phyloP scores from a whole-genome alignment of 2,329 filamentous ascomycete species.

The Xylogone sp. region DNA sequence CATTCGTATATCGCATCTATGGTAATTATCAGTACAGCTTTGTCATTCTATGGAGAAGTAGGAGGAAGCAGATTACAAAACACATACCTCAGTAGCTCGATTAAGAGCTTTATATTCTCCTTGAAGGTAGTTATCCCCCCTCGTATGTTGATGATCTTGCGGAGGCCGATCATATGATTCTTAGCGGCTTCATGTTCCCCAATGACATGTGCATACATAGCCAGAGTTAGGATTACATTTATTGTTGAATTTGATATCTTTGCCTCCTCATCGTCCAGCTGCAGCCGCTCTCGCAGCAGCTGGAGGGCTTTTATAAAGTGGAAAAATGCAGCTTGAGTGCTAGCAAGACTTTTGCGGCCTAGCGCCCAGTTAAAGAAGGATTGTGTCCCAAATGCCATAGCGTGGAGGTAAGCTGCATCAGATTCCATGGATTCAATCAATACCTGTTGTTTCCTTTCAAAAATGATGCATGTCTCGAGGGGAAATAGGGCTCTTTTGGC shows the following conservation, averaged over 20 bases:
- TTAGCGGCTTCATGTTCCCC: slow-evolving; percentile 25
- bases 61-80: no score
- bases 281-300: slow-evolving; percentile 30
- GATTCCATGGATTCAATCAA: slow-evolving; percentile 28
- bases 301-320: slow-evolving; percentile 26
- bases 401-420: slow-evolving; percentile 34
- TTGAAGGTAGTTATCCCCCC: slow-evolving; percentile 30
- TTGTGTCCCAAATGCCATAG: slow-evolving; percentile 30
- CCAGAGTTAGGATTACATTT: slow-evolving; percentile 28
- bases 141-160: slow-evolving; percentile 31
- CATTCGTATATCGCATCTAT: slow-evolving; percentile 23
- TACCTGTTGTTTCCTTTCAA: slow-evolving; percentile 18
- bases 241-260: slow-evolving; percentile 29
- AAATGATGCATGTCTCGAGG: slow-evolving; percentile 28
- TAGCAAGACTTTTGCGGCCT: slow-evolving; percentile 3
- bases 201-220: slow-evolving; percentile 24
- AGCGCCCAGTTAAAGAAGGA: slow-evolving; percentile 26
- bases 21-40: slow-evolving; percentile 1
- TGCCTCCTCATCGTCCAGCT: slow-evolving; percentile 13
- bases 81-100: slow-evolving; percentile 31
- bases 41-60: not conserved
- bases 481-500: slow-evolving; percentile 30
- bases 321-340: slow-evolving; percentile 9
- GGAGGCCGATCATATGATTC: slow-evolving; percentile 32
- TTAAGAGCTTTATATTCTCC: slow-evolving; percentile 29